Evolutionary conservation across 768 basidiomycete genomes (phyloP), one percentile per base, ranked within the genome.

Genomic region (Suillus cothurnatus): DNA sequence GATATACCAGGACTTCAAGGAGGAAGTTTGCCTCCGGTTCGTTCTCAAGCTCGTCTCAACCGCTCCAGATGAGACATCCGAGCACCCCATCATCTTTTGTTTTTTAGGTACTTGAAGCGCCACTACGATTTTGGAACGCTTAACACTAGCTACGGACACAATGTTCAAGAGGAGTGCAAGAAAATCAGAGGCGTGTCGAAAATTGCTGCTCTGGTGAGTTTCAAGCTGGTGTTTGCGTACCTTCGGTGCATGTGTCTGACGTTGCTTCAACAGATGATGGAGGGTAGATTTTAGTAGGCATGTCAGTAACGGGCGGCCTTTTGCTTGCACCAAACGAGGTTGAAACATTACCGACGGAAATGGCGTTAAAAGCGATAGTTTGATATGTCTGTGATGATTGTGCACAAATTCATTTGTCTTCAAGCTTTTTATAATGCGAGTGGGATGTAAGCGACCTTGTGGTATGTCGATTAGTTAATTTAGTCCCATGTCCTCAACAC

Each of bases 1-100:
- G 72, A 77, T 94, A 32, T 93, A 93, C 68, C 78, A 85, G 9
- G 90, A 94, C 39, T 94, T 92, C 75, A 87, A 86, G 69, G 90
- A 93, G 74, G 93, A 94, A 73, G 75, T 85, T 0, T 94, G 93
- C 72, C 78, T 88, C 62, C 84, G 88, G 88, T 88, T 62, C 32
- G 41, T 63, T 63, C 41, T 38, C 38, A 15, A 21, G 28, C 43
- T 31, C 36, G 53, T 58, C 38, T 5, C 26, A 4, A 58, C 23
- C 64, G 17, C n/a, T n/a, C 26, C 23, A 5, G 32, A 23, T 15
- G 21, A 14, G 21, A 43, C 26, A 36, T 59, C 32, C 28, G 49
- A 61, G 61, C 49, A 66, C 45, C 14, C 36, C 36, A 65, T 55
- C 7, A 23, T 39, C 3, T 31, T 9, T 9, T 56, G 8, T 38